phyloP scores from a whole-genome alignment of 768 basidiomycete species.

The Rhizopogon vesiculosus region DNA sequence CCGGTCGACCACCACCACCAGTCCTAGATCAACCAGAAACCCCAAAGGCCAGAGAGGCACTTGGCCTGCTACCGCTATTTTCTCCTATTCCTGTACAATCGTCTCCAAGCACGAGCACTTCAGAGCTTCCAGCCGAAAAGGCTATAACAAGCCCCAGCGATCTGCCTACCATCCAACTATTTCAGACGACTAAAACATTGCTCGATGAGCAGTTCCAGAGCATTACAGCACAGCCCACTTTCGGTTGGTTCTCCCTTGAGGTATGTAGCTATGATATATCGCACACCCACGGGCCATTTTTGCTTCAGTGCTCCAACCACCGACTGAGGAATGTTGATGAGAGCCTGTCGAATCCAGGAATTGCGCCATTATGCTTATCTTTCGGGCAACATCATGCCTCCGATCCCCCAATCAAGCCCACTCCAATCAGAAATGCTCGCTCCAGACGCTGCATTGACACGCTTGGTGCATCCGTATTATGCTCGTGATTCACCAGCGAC shows the following conservation, averaged over 20 bases:
- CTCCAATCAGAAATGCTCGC: slow-evolving; percentile 4
- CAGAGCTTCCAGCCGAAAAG: neutral
- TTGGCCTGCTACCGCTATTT: slow-evolving; percentile 49
- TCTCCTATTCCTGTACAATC: slow-evolving; percentile 29
- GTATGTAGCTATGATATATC: slow-evolving; percentile 23
- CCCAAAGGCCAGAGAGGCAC: slow-evolving; percentile 35
- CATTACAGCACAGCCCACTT: slow-evolving; percentile 34
- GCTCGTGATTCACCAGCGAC: slow-evolving; percentile 18
- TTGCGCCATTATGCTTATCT: slow-evolving; percentile 38
- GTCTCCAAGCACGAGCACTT: neutral
- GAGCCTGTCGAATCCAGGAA: slow-evolving; percentile 30
- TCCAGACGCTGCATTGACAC: neutral
- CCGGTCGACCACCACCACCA: slow-evolving; percentile 44
- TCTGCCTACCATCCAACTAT: slow-evolving; percentile 19
- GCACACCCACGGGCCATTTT: slow-evolving; percentile 1
- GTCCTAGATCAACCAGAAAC: slow-evolving; percentile 44
- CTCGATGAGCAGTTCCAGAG: slow-evolving; percentile 28
- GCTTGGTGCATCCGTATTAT: slow-evolving; percentile 15
- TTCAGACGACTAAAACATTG: slow-evolving; percentile 19
- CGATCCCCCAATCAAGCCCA: neutral
- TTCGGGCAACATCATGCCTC: slow-evolving; percentile 27
- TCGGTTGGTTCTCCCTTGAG: slow-evolving; percentile 35
- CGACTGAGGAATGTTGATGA: slow-evolving; percentile 11
- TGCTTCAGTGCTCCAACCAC: neutral
- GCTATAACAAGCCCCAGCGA: slow-evolving; percentile 5